Evolutionary conservation across 345 rosid genomes (phyloP).

Genomic region (Sisymbrium irio): DNA sequence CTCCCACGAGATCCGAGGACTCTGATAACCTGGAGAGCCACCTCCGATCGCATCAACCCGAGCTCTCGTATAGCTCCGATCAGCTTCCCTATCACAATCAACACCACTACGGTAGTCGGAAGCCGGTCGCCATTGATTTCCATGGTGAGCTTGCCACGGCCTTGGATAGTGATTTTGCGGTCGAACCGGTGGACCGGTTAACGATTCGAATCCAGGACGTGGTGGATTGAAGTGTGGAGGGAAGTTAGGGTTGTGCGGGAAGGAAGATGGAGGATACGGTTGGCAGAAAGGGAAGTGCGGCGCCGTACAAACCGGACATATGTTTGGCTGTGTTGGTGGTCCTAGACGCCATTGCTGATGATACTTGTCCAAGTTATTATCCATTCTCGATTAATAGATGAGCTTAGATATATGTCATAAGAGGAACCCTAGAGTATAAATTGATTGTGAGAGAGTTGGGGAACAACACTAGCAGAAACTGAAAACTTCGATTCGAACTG

Average conservation of each 20-base stretch:
- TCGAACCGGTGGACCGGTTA: constrained; percentile 26
- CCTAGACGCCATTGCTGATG: constrained; percentile 57
- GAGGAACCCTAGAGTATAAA: not conserved
- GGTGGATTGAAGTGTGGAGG: constrained; percentile 41
- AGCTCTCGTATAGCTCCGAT: constrained; percentile 67
- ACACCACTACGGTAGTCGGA: constrained; percentile 11
- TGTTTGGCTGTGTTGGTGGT: constrained; percentile 45
- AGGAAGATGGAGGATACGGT: constrained; percentile 42
- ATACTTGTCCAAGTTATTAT: constrained; percentile 25
- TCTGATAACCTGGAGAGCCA: constrained; percentile 26
- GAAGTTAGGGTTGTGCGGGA: constrained; percentile 44
- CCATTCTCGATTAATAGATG: not conserved
- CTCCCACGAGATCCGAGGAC: constrained; percentile 37
- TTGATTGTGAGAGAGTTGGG: not conserved
- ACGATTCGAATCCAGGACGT: constrained; percentile 46
- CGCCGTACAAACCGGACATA: constrained; percentile 59
- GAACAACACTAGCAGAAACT: not conserved
- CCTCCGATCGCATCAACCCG: constrained; percentile 47
- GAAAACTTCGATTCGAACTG: not conserved
- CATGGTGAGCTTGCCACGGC: constrained; percentile 44
- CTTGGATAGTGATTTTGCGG: constrained; percentile 28
- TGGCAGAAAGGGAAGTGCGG: constrained; percentile 83
- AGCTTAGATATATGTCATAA: not conserved
- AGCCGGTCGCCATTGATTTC: constrained; percentile 31
- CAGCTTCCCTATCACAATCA: constrained; percentile 40